Conservation (phyloP, 331 rosid species). For the Spiraea crenata region DNA sequence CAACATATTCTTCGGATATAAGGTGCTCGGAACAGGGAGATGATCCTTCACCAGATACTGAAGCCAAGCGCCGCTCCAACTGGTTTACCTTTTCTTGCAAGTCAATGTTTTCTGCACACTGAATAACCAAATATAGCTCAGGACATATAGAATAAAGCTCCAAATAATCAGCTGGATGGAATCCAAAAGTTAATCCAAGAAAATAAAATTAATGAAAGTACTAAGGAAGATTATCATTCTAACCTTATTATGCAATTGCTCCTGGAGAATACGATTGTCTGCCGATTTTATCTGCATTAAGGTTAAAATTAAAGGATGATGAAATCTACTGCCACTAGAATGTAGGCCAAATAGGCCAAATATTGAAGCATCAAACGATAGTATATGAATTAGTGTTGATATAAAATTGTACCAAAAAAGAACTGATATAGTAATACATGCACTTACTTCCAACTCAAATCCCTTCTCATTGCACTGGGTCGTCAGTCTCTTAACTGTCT, state of each 20-base stretch:
- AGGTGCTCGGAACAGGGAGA: slow-evolving; percentile 37
- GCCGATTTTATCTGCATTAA: slow-evolving; percentile 81
- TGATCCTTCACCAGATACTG: slow-evolving; percentile 37
- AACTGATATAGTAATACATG: slow-evolving; percentile 20
- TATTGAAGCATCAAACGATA: not conserved
- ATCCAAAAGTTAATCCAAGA: not conserved
- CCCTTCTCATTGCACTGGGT: slow-evolving; percentile 89
- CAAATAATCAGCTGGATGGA: slow-evolving; percentile 3
- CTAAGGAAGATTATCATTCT: slow-evolving; percentile 13
- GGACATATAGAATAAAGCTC: slow-evolving; percentile 11
- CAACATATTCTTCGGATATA: slow-evolving; percentile 53
- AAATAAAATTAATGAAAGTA: slow-evolving; percentile 7
- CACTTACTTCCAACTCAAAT: slow-evolving; percentile 93
- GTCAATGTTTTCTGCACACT: slow-evolving; percentile 80
- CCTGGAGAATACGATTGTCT: slow-evolving; percentile 94
- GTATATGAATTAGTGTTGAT: not conserved
- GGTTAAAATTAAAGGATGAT: not conserved
- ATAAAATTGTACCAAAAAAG: not conserved
- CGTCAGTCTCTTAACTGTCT: slow-evolving; percentile 83
- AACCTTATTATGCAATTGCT: slow-evolving; percentile 89
- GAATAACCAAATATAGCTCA: slow-evolving; percentile 27
- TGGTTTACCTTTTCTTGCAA: slow-evolving; percentile 65
- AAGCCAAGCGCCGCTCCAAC: slow-evolving; percentile 63
- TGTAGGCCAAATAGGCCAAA: slow-evolving; percentile 2
- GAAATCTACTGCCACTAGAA: not conserved